phyloP scores from a whole-genome alignment of 495 filamentous ascomycete species.

The Lentithecium fluviatile region DNA sequence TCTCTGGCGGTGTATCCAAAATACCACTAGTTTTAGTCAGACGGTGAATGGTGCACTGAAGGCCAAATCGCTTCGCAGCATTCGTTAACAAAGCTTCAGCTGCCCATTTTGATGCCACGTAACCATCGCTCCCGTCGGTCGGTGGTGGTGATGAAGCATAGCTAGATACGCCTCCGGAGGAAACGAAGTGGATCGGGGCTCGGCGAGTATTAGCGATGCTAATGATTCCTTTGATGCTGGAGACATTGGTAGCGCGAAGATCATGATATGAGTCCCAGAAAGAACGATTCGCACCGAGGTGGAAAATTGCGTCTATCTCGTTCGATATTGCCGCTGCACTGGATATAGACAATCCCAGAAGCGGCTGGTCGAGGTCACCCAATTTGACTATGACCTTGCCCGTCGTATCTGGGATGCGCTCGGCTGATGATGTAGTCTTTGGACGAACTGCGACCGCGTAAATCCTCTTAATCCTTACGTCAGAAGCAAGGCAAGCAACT shows the following conservation, averaged over 20 bases:
- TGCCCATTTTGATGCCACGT: slow-evolving; percentile 23
- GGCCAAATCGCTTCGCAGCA: neutral
- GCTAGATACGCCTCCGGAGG: neutral
- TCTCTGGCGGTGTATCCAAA: too few species aligned
- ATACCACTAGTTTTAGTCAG: too few species aligned
- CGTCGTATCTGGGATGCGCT: too few species aligned
- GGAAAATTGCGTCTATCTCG: neutral
- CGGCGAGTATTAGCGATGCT: neutral
- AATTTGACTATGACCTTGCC: neutral
- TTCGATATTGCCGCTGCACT: neutral
- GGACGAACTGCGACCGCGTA: too few species aligned
- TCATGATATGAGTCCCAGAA: slow-evolving; percentile 1
- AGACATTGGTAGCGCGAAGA: neutral
- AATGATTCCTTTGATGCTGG: neutral
- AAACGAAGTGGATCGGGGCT: neutral
- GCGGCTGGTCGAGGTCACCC: neutral
- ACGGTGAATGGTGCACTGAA: neutral
- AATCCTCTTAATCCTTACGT: neutral
- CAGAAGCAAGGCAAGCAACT: neutral
- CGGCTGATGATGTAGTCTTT: too few species aligned
- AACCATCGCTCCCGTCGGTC: slow-evolving; percentile 14
- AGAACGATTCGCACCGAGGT: neutral
- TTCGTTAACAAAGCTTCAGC: neutral
- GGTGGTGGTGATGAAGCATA: neutral
- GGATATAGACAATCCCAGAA: neutral